A percentile compares a stretch with the other conserved stretches of the same genome.
Evolutionary conservation across 2,329 filamentous ascomycete species (phyloP).

Genomic region (Pezicula radicicola): DNA sequence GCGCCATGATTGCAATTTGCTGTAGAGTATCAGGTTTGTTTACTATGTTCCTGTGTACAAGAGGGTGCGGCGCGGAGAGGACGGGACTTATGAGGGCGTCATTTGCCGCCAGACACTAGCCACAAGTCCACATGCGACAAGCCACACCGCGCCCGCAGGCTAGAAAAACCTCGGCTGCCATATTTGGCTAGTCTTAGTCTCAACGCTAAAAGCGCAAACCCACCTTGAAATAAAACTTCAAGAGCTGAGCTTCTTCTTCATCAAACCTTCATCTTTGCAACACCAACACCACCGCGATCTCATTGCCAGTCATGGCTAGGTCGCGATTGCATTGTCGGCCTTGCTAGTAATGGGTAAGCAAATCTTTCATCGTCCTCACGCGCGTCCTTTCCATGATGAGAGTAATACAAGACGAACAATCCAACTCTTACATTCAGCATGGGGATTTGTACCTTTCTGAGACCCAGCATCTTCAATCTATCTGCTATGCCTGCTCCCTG

Average conservation of each 20-base stretch:
- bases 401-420: conserved; percentile 36
- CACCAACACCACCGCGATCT: conserved; percentile 38
- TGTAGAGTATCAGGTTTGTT: conserved; percentile 28
- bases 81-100: not conserved
- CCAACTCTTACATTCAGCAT: conserved; percentile 37
- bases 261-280: conserved; percentile 62
- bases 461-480: not conserved
- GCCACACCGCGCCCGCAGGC: not conserved
- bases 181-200: no score
- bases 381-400: conserved; percentile 32
- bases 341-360: conserved; percentile 12
- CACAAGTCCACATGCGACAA: conserved; percentile 28
- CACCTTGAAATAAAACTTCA: no score
- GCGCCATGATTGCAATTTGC: conserved; percentile 33
- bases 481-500: not conserved
- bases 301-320: not conserved
- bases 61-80: not conserved
- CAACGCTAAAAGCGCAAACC: no score
- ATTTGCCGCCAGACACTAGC: not conserved
- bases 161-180: no score
- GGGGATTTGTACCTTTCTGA: conserved; percentile 34
- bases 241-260: not conserved
- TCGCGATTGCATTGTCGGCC: no score
- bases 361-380: conserved; percentile 1
- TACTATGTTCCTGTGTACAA: not conserved